These are phyloP conservation scores for Ganoderma meredithae DNA, from an alignment of 1,284 basidiomycete genomes.

Conservation along the genomic window DNA sequence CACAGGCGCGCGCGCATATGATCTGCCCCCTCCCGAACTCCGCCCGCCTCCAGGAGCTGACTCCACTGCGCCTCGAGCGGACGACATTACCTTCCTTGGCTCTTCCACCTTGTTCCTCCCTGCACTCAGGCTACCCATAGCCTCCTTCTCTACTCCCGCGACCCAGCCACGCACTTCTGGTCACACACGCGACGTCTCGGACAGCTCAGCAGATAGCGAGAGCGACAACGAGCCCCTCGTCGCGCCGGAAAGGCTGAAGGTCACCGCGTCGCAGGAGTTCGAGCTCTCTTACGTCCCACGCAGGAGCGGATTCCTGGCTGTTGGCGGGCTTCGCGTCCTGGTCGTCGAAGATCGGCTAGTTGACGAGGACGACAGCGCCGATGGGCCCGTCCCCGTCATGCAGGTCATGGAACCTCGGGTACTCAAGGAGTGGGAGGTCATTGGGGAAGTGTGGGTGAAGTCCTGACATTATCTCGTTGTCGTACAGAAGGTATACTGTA, in stretches of 20 bases:
- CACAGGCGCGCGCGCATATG: slow-evolving; percentile 29
- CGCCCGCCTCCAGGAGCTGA: slow-evolving; percentile 39
- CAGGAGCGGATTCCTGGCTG: slow-evolving; percentile 59
- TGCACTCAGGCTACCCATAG: slow-evolving; percentile 36
- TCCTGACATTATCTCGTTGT: slow-evolving; percentile 27
- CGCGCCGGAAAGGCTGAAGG: slow-evolving; percentile 30
- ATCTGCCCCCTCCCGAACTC: slow-evolving; percentile 57
- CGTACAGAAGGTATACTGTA: not conserved
- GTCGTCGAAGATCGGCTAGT: slow-evolving; percentile 63
- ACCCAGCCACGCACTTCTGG: slow-evolving; percentile 5
- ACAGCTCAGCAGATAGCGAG: slow-evolving; percentile 38
- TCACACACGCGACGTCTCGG: slow-evolving; percentile 35
- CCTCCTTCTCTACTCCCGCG: not conserved
- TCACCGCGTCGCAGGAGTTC: slow-evolving; percentile 55
- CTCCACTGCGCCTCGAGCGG: slow-evolving; percentile 17
- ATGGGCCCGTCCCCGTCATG: slow-evolving; percentile 44
- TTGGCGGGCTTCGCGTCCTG: slow-evolving; percentile 71
- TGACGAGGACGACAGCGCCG: slow-evolving; percentile 50
- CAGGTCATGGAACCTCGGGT: slow-evolving; percentile 46
- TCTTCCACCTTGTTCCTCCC: slow-evolving; percentile 58
- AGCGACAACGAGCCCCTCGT: slow-evolving; percentile 44
- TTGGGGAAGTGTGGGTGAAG: slow-evolving; percentile 73
- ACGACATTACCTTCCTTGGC: slow-evolving; percentile 56
- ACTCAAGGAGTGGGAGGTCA: slow-evolving; percentile 72
- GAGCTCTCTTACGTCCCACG: slow-evolving; percentile 65